Percentiles rank a stretch among this genome's conserved stretches.
phyloP scores from a whole-genome alignment of 345 rosid genomes.

The Aethionema arabicum region DNA sequence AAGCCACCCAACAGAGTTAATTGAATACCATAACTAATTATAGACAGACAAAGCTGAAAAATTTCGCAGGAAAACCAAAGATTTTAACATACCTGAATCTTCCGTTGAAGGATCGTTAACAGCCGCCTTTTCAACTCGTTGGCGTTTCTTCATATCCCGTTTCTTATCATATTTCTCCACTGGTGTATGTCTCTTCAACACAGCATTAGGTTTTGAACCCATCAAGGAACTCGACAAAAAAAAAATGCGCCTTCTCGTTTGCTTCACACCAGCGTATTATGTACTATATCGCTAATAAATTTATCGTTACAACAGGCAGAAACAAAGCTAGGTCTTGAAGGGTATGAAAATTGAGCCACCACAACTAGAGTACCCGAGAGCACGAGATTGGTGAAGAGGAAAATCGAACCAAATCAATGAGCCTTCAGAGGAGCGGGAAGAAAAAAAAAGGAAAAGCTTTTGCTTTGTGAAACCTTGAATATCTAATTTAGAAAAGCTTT shows the following conservation, averaged over 20 bases:
- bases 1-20: constrained; percentile 14
- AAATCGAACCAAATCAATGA: background rate
- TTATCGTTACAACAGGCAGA: background rate
- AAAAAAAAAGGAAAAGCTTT: too few relatives aligned
- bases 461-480: too few relatives aligned
- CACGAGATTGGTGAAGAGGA: background rate
- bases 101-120: constrained; percentile 22
- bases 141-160: constrained; percentile 29
- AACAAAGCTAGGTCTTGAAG: background rate
- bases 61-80: too few relatives aligned
- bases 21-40: too few relatives aligned
- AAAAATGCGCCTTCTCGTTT: too few relatives aligned
- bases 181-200: constrained; percentile 38
- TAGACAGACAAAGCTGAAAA: too few relatives aligned
- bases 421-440: too few relatives aligned
- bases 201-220: too few relatives aligned
- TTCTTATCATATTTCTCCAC: constrained; percentile 15
- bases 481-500: too few relatives aligned
- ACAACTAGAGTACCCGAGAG: background rate
- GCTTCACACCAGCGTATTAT: too few relatives aligned
- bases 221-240: too few relatives aligned
- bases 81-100: too few relatives aligned
- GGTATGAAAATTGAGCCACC: background rate
- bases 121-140: constrained; percentile 27
- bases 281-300: background rate